Percentiles rank a stretch among this genome's conserved stretches.
These are phyloP conservation scores for Suillus fuscotomentosus DNA, from an alignment of 768 basidiomycete genomes.

Conservation along the genomic window DNA sequence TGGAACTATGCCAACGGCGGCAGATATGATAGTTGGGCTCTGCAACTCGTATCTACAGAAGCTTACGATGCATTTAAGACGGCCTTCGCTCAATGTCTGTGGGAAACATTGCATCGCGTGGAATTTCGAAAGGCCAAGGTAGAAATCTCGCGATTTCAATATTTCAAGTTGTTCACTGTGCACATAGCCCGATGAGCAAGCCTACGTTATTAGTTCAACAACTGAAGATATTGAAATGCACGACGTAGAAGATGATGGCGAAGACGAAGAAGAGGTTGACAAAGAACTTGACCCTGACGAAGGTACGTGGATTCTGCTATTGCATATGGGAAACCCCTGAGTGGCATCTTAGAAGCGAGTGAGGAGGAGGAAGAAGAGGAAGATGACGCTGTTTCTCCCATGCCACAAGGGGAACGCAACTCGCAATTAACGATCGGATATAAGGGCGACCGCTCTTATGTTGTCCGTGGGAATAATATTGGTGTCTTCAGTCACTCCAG, in stretches of 20 bases:
- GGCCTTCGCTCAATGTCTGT: constrained; percentile 67
- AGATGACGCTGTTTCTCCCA: constrained; percentile 38
- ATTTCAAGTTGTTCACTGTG: constrained; percentile 2
- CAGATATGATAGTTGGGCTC: constrained; percentile 75
- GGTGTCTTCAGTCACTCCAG: constrained; percentile 82
- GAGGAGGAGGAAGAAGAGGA: constrained; percentile 45
- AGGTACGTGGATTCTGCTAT: constrained; percentile 38
- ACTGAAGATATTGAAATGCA: constrained; percentile 88
- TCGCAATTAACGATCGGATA: constrained; percentile 92
- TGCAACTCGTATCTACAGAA: constrained; percentile 61
- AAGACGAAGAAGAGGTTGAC: constrained; percentile 75
- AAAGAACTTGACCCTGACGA: constrained; percentile 65
- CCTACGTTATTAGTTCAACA: constrained; percentile 73
- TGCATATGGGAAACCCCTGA: neutral
- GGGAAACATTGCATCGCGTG: constrained; percentile 75
- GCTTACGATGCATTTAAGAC: constrained; percentile 59
- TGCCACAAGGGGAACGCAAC: constrained; percentile 65
- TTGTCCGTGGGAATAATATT: constrained; percentile 88
- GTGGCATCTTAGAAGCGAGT: constrained; percentile 35
- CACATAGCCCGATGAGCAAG: constrained; percentile 75
- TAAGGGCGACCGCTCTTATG: constrained; percentile 92
- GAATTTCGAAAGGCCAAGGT: constrained; percentile 85
- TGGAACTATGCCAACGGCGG: constrained; percentile 78
- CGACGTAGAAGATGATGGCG: constrained; percentile 71
- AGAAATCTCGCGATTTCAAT: constrained; percentile 10